Conservation (phyloP, 108 stramenopile genomes). For the Schizochytrium sp. region DNA sequence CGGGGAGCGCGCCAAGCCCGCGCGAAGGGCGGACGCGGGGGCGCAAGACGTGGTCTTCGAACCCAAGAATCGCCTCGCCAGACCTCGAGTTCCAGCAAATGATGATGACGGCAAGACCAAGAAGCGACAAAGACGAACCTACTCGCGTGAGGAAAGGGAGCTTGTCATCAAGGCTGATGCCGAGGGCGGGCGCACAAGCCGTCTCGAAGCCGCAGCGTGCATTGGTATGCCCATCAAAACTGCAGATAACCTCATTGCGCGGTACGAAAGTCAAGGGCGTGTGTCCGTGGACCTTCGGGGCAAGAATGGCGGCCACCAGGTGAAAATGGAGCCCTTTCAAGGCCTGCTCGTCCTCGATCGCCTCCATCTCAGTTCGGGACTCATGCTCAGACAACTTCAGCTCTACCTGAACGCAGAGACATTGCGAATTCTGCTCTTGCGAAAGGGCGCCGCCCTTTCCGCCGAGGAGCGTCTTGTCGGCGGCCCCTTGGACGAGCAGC, state of each 20-base stretch:
- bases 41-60: too few relatives aligned
- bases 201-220: not conserved
- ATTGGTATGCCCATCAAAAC: not conserved
- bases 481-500: not conserved
- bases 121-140: not conserved
- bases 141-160: not conserved
- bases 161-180: not conserved
- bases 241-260: not conserved
- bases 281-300: too few relatives aligned
- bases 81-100: too few relatives aligned
- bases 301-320: too few relatives aligned
- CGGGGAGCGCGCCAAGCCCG: too few relatives aligned
- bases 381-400: not conserved
- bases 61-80: too few relatives aligned
- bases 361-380: not conserved
- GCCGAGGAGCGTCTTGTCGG: not conserved
- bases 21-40: too few relatives aligned
- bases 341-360: not conserved
- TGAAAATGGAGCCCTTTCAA: too few relatives aligned
- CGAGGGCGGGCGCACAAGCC: not conserved
- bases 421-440: not conserved
- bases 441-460: not conserved
- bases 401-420: not conserved
- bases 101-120: too few relatives aligned
- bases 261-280: not conserved